Evolutionary conservation across 768 basidiomycete genomes (phyloP).

Genomic region (Hydnomerulius pinastri): DNA sequence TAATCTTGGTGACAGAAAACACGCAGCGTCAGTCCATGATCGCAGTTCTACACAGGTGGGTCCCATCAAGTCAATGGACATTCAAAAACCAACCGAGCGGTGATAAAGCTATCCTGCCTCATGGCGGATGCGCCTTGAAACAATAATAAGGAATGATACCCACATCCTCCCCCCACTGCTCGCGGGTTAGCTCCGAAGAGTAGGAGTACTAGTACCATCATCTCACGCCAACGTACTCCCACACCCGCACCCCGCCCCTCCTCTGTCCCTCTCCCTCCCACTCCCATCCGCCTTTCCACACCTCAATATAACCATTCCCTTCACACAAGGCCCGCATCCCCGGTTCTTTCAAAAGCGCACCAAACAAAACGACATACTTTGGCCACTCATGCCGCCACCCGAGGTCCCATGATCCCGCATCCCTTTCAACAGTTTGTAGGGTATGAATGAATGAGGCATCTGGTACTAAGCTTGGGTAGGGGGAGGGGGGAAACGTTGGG

Average conservation of each 20-base stretch:
- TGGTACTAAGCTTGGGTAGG: constrained; percentile 52
- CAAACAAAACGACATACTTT: constrained; percentile 79
- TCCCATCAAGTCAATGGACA: too few species aligned
- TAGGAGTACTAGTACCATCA: background rate
- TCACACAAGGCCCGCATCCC: constrained; percentile 50
- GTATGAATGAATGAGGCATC: constrained; percentile 35
- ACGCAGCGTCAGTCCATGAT: too few species aligned
- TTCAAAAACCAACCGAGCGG: too few species aligned
- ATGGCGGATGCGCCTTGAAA: too few species aligned
- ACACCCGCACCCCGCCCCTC: constrained; percentile 71
- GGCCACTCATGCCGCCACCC: constrained; percentile 81
- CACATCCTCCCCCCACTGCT: too few species aligned
- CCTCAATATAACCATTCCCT: constrained; percentile 61
- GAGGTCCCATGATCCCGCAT: constrained; percentile 22
- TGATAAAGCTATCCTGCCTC: too few species aligned
- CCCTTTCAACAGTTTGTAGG: constrained; percentile 30
- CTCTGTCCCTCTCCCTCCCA: constrained; percentile 66
- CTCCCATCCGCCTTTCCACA: constrained; percentile 70
- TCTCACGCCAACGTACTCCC: constrained; percentile 39
- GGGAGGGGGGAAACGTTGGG: constrained; percentile 63
- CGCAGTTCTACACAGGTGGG: too few species aligned
- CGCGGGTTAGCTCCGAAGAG: too few species aligned
- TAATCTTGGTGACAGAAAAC: too few species aligned
- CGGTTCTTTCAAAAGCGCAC: constrained; percentile 60
- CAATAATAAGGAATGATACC: too few species aligned